A percentile compares a stretch with the other conserved stretches of the same genome.
These are phyloP conservation scores for Medicago lupulina DNA, from an alignment of 306 rosid species.

Conservation along the genomic window DNA sequence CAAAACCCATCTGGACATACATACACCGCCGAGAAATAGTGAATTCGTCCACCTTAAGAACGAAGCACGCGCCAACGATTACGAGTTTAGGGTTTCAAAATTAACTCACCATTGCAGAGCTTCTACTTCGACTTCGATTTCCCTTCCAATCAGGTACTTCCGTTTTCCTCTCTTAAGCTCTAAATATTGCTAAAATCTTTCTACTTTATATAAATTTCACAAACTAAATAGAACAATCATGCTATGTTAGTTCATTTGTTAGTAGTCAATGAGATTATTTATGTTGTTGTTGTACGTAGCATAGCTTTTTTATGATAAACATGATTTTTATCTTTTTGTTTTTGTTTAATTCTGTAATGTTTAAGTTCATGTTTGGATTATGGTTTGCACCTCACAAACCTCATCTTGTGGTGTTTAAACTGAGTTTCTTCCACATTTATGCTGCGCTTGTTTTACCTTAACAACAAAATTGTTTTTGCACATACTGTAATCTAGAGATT, in stretches of 20 bases:
- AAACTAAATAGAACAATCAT: neutral
- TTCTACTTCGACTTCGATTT: slow-evolving; percentile 6
- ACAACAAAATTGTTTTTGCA: too few relatives aligned
- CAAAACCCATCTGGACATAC: neutral
- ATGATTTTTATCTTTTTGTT: too few relatives aligned
- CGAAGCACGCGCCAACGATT: neutral
- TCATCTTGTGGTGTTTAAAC: neutral
- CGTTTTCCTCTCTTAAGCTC: neutral
- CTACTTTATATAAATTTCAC: neutral
- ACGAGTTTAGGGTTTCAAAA: slow-evolving; percentile 35
- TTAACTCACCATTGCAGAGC: neutral
- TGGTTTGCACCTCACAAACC: slow-evolving; percentile 2
- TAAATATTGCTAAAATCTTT: neutral
- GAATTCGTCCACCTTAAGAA: slow-evolving; percentile 18
- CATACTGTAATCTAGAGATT: too few relatives aligned
- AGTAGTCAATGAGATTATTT: neutral
- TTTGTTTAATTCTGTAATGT: too few relatives aligned
- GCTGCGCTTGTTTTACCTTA: too few relatives aligned
- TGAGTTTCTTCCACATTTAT: neutral
- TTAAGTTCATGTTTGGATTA: neutral
- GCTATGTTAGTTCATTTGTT: too few relatives aligned
- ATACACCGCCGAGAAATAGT: slow-evolving; percentile 30
- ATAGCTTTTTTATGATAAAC: too few relatives aligned
- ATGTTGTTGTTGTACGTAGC: too few relatives aligned
- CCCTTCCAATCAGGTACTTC: slow-evolving; percentile 40